Evolutionary conservation across 257 asterid genomes (phyloP), one percentile per base, ranked within the genome.

Genomic region (Jacaranda copaia): DNA sequence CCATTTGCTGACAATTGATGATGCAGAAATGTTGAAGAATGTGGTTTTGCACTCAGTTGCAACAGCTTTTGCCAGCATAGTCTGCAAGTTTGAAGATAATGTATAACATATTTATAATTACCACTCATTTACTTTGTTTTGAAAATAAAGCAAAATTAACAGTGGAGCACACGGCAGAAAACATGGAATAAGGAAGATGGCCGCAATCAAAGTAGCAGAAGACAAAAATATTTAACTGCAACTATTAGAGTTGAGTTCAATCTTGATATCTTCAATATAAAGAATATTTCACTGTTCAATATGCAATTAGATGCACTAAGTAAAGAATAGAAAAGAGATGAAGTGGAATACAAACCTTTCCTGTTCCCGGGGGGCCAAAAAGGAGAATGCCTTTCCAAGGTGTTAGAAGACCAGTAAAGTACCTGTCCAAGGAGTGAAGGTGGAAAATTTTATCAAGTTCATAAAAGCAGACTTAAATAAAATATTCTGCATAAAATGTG

Each of bases 321-420:
- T 10, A 25, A 79, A 55, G 42, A 57, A 73, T 52, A 75, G 25
- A 48, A 12, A 9, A 43, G 7, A 55, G 38, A 48, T 59, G 56
- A 81, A 55, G 52, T 25, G 53, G 82, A 60, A 36, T 49, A 87
- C 87, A 78, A 76, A 91, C 98, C 99, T 96, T 96, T 83, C 99
- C 98, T 6, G 99, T 96, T 89, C 99, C 99, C 57, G 98, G 97
- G 62, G 98, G 98, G 4, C 99, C 98, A 85, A 96, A 95, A 76
- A 96, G 99, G 80, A 96, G 98, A 83, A 96, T 93, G 70, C 99
- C 99, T 83, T 96, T 96, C 99, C 99, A 96, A 60, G 99, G 99
- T 14, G 98, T 81, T 61, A 96, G 86, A 81, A 96, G 98, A 67
- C 99, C 99, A 58, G 94, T 96, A 77, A 96, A 96, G 87, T 96